Evolutionary conservation across 768 basidiomycete genomes (phyloP).

Genomic region (Pleurotus giganteus): DNA sequence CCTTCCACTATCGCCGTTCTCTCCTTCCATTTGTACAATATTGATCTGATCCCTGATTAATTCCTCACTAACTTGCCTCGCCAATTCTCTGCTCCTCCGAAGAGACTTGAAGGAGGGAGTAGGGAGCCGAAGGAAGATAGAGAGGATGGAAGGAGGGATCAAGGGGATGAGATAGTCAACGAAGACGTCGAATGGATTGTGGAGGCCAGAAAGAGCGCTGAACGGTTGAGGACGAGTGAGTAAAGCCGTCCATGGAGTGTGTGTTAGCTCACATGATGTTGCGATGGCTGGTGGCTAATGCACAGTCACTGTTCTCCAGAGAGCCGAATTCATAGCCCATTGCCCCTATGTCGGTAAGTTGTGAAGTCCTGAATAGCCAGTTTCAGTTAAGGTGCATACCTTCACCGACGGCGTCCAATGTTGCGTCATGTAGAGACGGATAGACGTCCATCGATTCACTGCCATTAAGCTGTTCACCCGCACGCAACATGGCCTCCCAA

Average conservation of each 20-base stretch:
- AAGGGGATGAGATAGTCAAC: neutral
- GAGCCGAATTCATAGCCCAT: conserved; percentile 13
- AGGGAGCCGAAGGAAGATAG: conserved; percentile 8
- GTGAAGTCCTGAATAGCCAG: no score
- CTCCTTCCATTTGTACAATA: neutral
- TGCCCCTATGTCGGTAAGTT: conserved; percentile 2
- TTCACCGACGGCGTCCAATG: conserved; percentile 9
- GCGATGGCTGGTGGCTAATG: conserved; percentile 1
- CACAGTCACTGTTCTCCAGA: conserved; percentile 3
- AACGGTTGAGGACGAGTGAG: neutral
- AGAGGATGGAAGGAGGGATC: neutral
- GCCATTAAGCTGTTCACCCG: conserved; percentile 7
- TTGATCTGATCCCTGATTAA: conserved; percentile 2
- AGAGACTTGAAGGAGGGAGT: conserved; percentile 4
- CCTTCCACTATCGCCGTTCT: neutral
- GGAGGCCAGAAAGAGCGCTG: neutral
- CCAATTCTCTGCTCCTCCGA: neutral
- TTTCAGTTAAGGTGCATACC: neutral
- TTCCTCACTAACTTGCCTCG: neutral
- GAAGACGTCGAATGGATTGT: neutral
- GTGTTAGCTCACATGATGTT: conserved; percentile 8
- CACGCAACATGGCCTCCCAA: conserved; percentile 4
- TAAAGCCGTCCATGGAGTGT: neutral
- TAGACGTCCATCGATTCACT: conserved; percentile 11
- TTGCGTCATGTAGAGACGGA: conserved; percentile 7